Conservation (phyloP, 495 filamentous ascomycete species). For the Amorphotheca resinae region DNA sequence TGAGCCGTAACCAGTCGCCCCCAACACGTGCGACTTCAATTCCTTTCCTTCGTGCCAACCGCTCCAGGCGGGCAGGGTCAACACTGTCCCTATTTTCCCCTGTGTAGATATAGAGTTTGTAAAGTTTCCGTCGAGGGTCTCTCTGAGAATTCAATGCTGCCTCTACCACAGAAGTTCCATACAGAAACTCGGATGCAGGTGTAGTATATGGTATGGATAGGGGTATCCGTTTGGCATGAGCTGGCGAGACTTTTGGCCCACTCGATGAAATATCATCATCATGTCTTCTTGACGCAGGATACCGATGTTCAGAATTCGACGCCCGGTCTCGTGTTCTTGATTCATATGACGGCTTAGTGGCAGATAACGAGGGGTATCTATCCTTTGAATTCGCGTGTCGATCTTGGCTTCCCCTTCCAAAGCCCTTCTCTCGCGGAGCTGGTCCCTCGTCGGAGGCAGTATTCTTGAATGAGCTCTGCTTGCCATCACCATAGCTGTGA, state of each 20-base stretch:
- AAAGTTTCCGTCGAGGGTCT: slow-evolving; percentile 50
- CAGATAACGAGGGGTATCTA: neutral
- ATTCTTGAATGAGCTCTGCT: no score
- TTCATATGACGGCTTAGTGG: neutral
- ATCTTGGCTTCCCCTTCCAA: neutral
- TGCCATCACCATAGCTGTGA: neutral
- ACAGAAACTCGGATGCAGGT: slow-evolving; percentile 82
- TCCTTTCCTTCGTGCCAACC: slow-evolving; percentile 43
- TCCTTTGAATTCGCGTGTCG: neutral
- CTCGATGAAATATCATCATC: neutral
- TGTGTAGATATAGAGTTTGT: slow-evolving; percentile 69
- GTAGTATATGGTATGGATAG: slow-evolving; percentile 66
- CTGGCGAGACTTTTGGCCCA: neutral
- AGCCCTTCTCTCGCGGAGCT: no score
- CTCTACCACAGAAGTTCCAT: slow-evolving; percentile 69
- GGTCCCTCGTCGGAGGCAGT: no score
- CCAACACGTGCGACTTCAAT: slow-evolving; percentile 42
- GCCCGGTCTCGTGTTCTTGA: neutral
- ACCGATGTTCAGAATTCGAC: neutral
- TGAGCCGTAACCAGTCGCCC: slow-evolving; percentile 43
- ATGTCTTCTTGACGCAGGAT: neutral
- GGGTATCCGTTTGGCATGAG: slow-evolving; percentile 23
- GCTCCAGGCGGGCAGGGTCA: slow-evolving; percentile 34
- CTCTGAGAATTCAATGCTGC: slow-evolving; percentile 53
- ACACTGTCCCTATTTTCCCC: slow-evolving; percentile 32